A percentile compares a stretch with the other conserved stretches of the same genome.
Conservation (phyloP, 352 stramenopile genomes). For the Phytopythium kandeliae region DNA sequence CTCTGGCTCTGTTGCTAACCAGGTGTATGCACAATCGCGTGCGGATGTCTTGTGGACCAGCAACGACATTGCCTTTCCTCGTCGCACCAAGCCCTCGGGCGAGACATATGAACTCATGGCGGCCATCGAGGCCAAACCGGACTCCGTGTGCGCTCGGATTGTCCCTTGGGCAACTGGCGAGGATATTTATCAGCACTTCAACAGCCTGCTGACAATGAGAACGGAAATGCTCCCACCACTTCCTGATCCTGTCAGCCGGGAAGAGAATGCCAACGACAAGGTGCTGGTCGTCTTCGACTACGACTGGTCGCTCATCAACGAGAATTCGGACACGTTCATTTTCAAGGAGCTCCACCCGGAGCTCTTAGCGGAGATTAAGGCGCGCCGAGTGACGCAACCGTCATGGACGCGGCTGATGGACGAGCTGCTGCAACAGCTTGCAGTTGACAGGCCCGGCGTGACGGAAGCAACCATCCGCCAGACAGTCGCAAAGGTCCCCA, state of each 20-base stretch:
- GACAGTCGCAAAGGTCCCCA: constrained; percentile 41
- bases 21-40: too few species aligned
- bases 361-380: constrained; percentile 31
- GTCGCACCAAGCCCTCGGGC: constrained; percentile 18
- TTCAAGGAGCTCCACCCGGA: constrained; percentile 60
- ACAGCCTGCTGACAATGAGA: constrained; percentile 17
- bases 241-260: background rate
- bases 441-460: constrained; percentile 28
- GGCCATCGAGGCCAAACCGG: constrained; percentile 25
- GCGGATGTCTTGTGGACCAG: constrained; percentile 7
- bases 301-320: constrained; percentile 79
- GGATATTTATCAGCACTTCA: constrained; percentile 39
- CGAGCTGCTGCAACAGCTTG: constrained; percentile 40
- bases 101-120: constrained; percentile 29
- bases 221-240: constrained; percentile 8
- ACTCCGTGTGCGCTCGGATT: constrained; percentile 27
- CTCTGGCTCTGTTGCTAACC: too few species aligned
- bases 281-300: constrained; percentile 79
- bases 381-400: constrained; percentile 15
- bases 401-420: constrained; percentile 69
- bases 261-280: background rate
- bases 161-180: constrained; percentile 43
- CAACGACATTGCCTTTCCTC: constrained; percentile 50
- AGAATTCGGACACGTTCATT: constrained; percentile 46
- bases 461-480: constrained; percentile 28